Evolutionary conservation across 768 basidiomycete species (phyloP).

Genomic region (Grammothele lineata): DNA sequence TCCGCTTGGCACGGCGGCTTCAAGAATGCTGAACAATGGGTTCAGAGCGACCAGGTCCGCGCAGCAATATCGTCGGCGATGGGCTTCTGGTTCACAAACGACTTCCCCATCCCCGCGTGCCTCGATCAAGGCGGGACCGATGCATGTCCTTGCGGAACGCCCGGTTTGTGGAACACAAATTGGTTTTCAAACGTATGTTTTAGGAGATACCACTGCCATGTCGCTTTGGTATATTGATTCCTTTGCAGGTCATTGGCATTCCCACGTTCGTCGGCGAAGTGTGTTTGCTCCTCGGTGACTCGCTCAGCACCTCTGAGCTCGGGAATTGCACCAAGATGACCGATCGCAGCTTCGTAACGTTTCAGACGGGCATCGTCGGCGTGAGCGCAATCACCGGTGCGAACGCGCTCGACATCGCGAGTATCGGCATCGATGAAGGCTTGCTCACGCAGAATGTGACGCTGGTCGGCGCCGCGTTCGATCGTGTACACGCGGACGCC

Average conservation of each 20-base stretch:
- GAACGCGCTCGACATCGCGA: constrained; percentile 58
- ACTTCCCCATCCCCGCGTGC: constrained; percentile 51
- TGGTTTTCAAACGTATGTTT: constrained; percentile 52
- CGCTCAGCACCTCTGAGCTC: constrained; percentile 39
- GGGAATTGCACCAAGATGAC: constrained; percentile 48
- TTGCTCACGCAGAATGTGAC: constrained; percentile 36
- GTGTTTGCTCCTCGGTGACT: constrained; percentile 51
- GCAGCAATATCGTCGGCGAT: constrained; percentile 44
- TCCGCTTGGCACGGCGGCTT: constrained; percentile 54
- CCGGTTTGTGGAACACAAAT: constrained; percentile 54
- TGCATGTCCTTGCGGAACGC: constrained; percentile 52
- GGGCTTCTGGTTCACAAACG: constrained; percentile 59
- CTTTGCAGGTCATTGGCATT: constrained; percentile 48
- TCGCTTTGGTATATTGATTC: no score
- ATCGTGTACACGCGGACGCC: constrained; percentile 46
- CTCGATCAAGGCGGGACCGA: constrained; percentile 49
- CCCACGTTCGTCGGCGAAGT: constrained; percentile 50
- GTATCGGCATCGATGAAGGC: constrained; percentile 52
- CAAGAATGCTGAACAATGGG: constrained; percentile 36
- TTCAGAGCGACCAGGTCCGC: constrained; percentile 35
- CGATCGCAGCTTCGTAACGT: constrained; percentile 44
- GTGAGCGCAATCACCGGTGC: constrained; percentile 49
- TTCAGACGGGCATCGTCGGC: constrained; percentile 37
- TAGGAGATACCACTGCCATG: neutral
- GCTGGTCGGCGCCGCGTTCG: constrained; percentile 47